These are phyloP conservation scores for Kickxella alabastrina DNA, from an alignment of 192 early-diverging fungal genomes.

Conservation along the genomic window DNA sequence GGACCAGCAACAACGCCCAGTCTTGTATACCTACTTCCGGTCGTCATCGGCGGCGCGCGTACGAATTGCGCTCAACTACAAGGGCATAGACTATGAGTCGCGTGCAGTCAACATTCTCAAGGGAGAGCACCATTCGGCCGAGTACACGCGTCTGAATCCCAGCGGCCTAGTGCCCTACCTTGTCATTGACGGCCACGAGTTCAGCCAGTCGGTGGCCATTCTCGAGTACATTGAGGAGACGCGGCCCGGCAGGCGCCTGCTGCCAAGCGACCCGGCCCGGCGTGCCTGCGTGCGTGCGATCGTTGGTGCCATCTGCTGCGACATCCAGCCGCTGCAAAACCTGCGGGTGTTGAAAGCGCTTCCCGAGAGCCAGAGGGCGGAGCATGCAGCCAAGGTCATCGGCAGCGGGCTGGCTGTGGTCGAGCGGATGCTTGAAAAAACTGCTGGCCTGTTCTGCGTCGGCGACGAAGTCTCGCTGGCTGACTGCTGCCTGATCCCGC, in stretches of 20 bases:
- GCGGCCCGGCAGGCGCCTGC: slow-evolving; percentile 58
- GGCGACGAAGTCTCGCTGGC: slow-evolving; percentile 83
- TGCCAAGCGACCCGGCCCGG: slow-evolving; percentile 66
- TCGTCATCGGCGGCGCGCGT: slow-evolving; percentile 74
- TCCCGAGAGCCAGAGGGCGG: slow-evolving; percentile 46
- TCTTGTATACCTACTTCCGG: slow-evolving; percentile 76
- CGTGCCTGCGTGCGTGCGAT: slow-evolving; percentile 71
- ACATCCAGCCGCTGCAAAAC: slow-evolving; percentile 89
- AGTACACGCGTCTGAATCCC: slow-evolving; percentile 67
- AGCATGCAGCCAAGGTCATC: slow-evolving; percentile 52
- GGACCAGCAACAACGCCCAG: slow-evolving; percentile 18
- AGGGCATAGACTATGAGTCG: slow-evolving; percentile 67
- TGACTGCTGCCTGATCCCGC: slow-evolving; percentile 75
- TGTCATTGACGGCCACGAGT: slow-evolving; percentile 52
- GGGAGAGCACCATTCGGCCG: slow-evolving; percentile 61
- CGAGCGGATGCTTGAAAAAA: slow-evolving; percentile 60
- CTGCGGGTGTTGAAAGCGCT: slow-evolving; percentile 64
- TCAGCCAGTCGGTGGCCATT: slow-evolving; percentile 74
- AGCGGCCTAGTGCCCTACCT: slow-evolving; percentile 65
- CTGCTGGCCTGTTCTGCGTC: slow-evolving; percentile 70
- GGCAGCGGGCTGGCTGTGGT: slow-evolving; percentile 62
- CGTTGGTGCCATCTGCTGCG: slow-evolving; percentile 66
- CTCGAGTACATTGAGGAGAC: slow-evolving; percentile 87
- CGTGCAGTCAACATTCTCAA: slow-evolving; percentile 67
- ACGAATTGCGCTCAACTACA: slow-evolving; percentile 69